Conservation (phyloP, 1,284 basidiomycete species). For the Tilletia horrida region DNA sequence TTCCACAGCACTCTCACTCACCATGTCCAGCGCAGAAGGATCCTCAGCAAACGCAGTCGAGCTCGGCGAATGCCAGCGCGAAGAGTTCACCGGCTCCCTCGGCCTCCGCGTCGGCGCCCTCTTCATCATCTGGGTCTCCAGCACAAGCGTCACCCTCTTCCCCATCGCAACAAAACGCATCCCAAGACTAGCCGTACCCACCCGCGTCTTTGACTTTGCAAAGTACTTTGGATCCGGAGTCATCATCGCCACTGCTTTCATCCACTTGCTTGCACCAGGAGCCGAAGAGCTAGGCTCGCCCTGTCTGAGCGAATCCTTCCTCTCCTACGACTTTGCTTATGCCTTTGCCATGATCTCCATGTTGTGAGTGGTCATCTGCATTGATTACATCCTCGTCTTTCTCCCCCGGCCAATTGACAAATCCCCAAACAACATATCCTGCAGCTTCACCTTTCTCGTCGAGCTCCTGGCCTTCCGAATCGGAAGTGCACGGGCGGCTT, state of each 20-base stretch:
- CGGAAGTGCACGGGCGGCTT: slow-evolving; percentile 33
- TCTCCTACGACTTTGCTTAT: slow-evolving; percentile 44
- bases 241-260: slow-evolving; percentile 70
- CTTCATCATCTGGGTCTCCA: slow-evolving; percentile 72
- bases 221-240: slow-evolving; percentile 76
- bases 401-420: neutral
- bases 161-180: slow-evolving; percentile 72
- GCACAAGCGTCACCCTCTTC: slow-evolving; percentile 68
- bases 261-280: slow-evolving; percentile 54
- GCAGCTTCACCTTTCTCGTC: slow-evolving; percentile 38
- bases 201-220: slow-evolving; percentile 62
- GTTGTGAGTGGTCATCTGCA: slow-evolving; percentile 41
- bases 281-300: slow-evolving; percentile 40
- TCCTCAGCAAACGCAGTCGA: neutral
- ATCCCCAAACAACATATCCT: neutral
- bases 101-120: slow-evolving; percentile 67
- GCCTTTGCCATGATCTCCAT: slow-evolving; percentile 50
- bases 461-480: slow-evolving; percentile 51
- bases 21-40: neutral
- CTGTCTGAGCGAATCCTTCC: slow-evolving; percentile 44
- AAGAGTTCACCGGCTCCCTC: slow-evolving; percentile 29
- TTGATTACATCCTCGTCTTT: no score
- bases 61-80: slow-evolving; percentile 6
- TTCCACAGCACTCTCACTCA: neutral
- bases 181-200: slow-evolving; percentile 48